Base-by-base conservation (phyloP, 2,329 filamentous ascomycete genomes). In the Ambrosiella xylebori region DNA sequence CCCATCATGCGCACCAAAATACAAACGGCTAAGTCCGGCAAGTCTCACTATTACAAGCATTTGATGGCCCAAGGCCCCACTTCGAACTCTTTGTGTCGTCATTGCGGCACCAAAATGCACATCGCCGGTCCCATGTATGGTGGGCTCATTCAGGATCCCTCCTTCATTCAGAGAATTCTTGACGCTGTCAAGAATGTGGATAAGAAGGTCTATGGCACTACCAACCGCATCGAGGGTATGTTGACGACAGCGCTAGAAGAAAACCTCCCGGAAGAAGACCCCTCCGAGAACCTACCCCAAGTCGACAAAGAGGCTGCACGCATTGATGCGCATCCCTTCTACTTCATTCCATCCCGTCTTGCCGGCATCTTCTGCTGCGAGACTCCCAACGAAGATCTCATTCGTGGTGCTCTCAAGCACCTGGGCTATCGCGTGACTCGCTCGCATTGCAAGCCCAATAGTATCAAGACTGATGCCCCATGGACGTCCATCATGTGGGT, bases 51-150 rank as follows among this genome's bases (percentile, higher is more conserved):
- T 64, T 91, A 86, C 71, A 95, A 96, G 67, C 84, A 94, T 66
- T 76, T 77, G 0, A 81, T 90, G 62, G 79, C 85, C 0, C 76
- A 85, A 65, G 90, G 77, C 0, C 88, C 90, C 1, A 77, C 79
- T 0, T 73, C 79, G 3, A 77, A 81, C 59, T 75, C 77, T 13
- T 71, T 76, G 44, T 98, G 93, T 69, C 77, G 82, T 61, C 88
- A 97, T 68, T 98, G 93, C 67, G 86, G 85, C 7, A 82, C 79
- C 66, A 91, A 85, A 67, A 94, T 85, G 71, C 93, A 97, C 69
- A 69, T 97, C 12, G 85, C 82, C 3, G 93, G 93, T 1, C 93
- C 93, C 0, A 97, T 98, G 91, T 98, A 90, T 73, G 90, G 81
- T 39, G 93, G 93, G 0, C 86, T 85, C 17, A 73, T 98, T 7